phyloP scores from a whole-genome alignment of 805 yeast genomes.

The Saccharomycopsis capsularis region DNA sequence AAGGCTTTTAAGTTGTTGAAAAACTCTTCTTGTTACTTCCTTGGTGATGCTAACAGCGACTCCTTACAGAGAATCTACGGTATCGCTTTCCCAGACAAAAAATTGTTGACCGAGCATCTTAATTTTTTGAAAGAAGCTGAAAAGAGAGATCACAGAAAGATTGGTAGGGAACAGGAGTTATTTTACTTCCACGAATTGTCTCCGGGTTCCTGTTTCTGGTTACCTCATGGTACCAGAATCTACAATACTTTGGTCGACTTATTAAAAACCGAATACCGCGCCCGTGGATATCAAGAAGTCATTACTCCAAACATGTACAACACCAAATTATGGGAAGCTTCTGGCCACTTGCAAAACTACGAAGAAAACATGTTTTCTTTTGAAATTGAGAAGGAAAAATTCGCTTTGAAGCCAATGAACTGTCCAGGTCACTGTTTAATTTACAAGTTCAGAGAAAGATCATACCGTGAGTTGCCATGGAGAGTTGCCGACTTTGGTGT shows the following conservation, averaged over 20 bases:
- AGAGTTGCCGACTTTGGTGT: conserved; percentile 98
- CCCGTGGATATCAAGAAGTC: conserved; percentile 96
- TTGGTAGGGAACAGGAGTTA: conserved; percentile 94
- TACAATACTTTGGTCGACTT: conserved; percentile 80
- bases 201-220: conserved; percentile 98
- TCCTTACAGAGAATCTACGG: conserved; percentile 97
- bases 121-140: conserved; percentile 95
- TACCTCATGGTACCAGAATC: conserved; percentile 98
- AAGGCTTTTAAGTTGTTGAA: conserved; percentile 91
- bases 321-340: conserved; percentile 95
- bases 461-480: conserved; percentile 96
- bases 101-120: conserved; percentile 88
- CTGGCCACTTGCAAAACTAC: conserved; percentile 98
- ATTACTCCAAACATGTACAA: conserved; percentile 99
- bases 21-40: conserved; percentile 92
- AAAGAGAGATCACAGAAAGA: conserved; percentile 90
- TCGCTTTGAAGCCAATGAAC: conserved; percentile 92
- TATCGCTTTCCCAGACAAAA: conserved; percentile 97
- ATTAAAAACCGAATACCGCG: conserved; percentile 77
- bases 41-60: conserved; percentile 89
- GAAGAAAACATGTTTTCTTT: conserved; percentile 96
- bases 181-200: conserved; percentile 94
- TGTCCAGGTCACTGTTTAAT: conserved; percentile 91
- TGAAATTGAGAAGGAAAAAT: conserved; percentile 93
- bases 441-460: conserved; percentile 87